These are phyloP conservation scores for Paramecium primaurelia DNA, from an alignment of 73 alveolate species.

Conservation along the genomic window DNA sequence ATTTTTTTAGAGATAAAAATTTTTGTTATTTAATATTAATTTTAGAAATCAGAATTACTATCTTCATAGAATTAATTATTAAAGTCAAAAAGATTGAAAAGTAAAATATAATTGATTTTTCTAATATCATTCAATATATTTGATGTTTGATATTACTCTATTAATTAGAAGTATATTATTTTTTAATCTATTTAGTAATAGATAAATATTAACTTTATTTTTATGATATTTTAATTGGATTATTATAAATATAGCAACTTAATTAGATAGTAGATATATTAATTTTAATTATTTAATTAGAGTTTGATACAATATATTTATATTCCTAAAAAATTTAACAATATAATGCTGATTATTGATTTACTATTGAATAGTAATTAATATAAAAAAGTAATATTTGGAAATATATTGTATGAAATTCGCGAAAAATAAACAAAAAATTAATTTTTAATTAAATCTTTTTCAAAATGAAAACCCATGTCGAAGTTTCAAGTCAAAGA, in stretches of 20 bases:
- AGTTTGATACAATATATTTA: too few species aligned
- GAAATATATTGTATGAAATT: background rate
- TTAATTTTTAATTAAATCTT: constrained; percentile 17
- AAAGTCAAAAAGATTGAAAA: background rate
- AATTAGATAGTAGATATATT: background rate
- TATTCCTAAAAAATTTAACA: background rate
- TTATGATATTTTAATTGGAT: background rate
- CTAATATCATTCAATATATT: too few species aligned
- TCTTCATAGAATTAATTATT: background rate
- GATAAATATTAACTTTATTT: background rate
- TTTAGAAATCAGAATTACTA: too few species aligned
- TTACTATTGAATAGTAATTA: background rate
- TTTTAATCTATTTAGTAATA: background rate
- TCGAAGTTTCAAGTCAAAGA: constrained; percentile 81
- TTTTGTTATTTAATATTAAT: too few species aligned
- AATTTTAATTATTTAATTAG: background rate
- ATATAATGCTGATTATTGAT: background rate
- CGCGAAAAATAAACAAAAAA: background rate
- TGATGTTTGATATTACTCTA: background rate
- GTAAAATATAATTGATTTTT: too few species aligned
- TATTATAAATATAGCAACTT: too few species aligned
- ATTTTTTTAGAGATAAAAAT: background rate
- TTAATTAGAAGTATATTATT: background rate
- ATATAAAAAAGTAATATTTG: background rate
- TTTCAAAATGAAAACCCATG: constrained; percentile 50